Evolutionary conservation across 805 yeast genomes (phyloP).

Genomic region (Ogataea nitratoaversa): DNA sequence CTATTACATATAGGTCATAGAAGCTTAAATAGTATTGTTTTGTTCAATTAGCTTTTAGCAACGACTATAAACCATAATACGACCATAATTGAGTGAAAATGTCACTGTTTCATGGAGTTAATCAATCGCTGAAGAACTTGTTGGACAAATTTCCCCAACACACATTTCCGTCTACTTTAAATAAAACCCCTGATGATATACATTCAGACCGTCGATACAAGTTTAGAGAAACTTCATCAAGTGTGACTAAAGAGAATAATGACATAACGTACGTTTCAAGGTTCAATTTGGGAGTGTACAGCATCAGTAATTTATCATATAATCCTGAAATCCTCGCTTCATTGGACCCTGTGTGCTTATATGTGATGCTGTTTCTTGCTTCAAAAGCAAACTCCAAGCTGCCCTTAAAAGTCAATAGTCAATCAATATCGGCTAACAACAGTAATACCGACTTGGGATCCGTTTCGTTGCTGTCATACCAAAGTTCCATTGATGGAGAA

Average conservation of each 20-base stretch:
- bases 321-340: conserved; percentile 35
- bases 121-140: conserved; percentile 39
- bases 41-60: neutral
- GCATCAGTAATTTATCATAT: conserved; percentile 32
- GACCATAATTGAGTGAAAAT: too few relatives aligned
- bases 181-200: conserved; percentile 5
- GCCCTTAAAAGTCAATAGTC: conserved; percentile 36
- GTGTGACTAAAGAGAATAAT: conserved; percentile 10
- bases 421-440: conserved; percentile 1
- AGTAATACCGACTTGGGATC: conserved; percentile 23
- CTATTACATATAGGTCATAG: too few relatives aligned
- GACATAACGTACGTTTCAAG: conserved; percentile 23
- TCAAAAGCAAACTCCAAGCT: conserved; percentile 39
- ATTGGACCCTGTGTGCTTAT: conserved; percentile 56
- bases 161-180: conserved; percentile 36
- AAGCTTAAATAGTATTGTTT: too few relatives aligned
- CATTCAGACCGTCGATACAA: conserved; percentile 21
- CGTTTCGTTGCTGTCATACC: conserved; percentile 42
- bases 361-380: conserved; percentile 43
- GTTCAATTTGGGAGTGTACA: conserved; percentile 54
- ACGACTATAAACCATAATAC: neutral
- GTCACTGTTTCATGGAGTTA: conserved; percentile 25
- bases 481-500: conserved; percentile 44
- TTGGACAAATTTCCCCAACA: conserved; percentile 51
- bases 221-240: conserved; percentile 4